Evolutionary conservation across 345 rosid genomes (phyloP).

Genomic region (Rhizophora apiculata): DNA sequence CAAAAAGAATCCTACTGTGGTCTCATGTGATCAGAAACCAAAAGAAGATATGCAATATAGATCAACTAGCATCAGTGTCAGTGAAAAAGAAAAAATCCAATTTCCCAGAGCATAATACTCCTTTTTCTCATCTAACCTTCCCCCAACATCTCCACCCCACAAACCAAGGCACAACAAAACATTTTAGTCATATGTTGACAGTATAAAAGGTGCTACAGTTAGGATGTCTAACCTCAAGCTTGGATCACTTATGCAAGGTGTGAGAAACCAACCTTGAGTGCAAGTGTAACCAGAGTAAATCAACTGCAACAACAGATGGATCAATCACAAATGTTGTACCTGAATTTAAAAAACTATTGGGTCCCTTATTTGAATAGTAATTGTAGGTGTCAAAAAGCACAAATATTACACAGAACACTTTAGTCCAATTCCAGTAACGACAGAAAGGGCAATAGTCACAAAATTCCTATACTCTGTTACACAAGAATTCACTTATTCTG

Average conservation of each 20-base stretch:
- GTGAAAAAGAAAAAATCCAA: too few relatives aligned
- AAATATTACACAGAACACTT: too few relatives aligned
- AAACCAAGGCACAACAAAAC: neutral
- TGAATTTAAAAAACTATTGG: conserved; percentile 8
- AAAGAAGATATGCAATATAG: too few relatives aligned
- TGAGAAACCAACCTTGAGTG: conserved; percentile 96
- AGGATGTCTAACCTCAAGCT: conserved; percentile 65
- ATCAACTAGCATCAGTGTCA: too few relatives aligned
- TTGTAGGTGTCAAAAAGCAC: neutral
- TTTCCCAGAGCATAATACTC: too few relatives aligned
- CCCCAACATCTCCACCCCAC: neutral
- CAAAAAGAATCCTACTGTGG: too few relatives aligned
- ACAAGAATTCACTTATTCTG: too few relatives aligned
- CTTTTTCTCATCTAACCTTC: neutral
- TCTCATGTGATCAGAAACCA: too few relatives aligned
- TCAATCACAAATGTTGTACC: conserved; percentile 2
- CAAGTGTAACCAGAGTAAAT: conserved; percentile 91
- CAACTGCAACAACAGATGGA: conserved; percentile 47
- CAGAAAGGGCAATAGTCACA: too few relatives aligned
- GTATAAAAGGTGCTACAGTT: conserved; percentile 1
- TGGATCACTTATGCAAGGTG: conserved; percentile 85
- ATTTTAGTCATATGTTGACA: neutral
- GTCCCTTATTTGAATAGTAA: neutral
- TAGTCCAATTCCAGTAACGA: neutral
- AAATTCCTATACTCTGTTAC: too few relatives aligned